Base-by-base conservation (phyloP, 2,329 filamentous ascomycete genomes). In the Exophiala viscosa region DNA sequence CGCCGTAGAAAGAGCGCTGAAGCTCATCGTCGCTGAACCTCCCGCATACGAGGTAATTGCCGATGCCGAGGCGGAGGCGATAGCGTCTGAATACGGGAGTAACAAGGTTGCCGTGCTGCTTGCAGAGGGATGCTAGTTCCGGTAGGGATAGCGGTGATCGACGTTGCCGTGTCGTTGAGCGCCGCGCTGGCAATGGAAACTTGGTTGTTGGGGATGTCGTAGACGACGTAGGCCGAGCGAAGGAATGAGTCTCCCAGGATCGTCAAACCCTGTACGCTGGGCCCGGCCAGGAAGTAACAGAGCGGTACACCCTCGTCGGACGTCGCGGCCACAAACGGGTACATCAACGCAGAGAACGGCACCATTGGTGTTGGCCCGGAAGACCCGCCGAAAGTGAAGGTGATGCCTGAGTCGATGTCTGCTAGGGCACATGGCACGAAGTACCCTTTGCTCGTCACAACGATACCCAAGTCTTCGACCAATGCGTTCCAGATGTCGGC, bases 111-210 rank as follows among this genome's bases (percentile, higher is more conserved):
- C 35, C 7, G 35, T 39, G 35, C 35, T 39, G 35, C 10, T 39
- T 8, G 35, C 35, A 15, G 36, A 6, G 47, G 47, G 38, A 50
- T 50, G 20, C 28, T 14, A 23, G 47, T 50, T 15, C 47, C 47
- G 3, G 47, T 42, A 14, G 38, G 36, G 28, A 52, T 52, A 17
- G 43, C 34, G 17, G 32, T 46, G 49, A 52, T 48, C 3, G 15
- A n/a, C 5, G 20, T 45, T 10, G 14, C 35, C 6, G 43, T 45
- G 20, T 18, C 20, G 17, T 45, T 45, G 6, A 33, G 20, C n/a
- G 13, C 31, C 8, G 31, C 43, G 9, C 11, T 28, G 6, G 43
- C 43, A 10, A 45, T 32, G 9, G 43, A 18, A 11, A 45, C 43
- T 11, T 32, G 20, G 17, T 45, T 28, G 43, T 45, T 45, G 18